Base-by-base conservation (phyloP, 306 rosid species). In the Amphicarpaea edgeworthii region DNA sequence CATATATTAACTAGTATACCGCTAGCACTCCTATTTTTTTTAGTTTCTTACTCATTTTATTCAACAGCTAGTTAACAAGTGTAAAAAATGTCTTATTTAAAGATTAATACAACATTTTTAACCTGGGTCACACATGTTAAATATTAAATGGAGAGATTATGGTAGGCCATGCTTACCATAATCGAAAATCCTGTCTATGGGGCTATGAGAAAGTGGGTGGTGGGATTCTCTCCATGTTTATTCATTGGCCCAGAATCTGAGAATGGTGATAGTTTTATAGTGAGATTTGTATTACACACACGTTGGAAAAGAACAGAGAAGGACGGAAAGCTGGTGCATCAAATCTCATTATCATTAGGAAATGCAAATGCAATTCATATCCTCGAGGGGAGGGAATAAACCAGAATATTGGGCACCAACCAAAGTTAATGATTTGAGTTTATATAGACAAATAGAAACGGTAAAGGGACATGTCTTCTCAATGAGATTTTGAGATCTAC, bases 331-430 rank as follows among this genome's bases (percentile, higher is more conserved):
- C 34, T 77, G 51, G 59, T 71, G 53, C 73, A 72, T 77, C 82
- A 65, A 63, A 70, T 82, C 79, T 71, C 60, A 68, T 24, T 75
- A 75, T 68, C 51, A 70, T 43, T 63, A 46, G 40, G 60, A 46
- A 76, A 71, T 76, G 81, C 69, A 81, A 45, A 49, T 81, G 67
- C 60, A 26, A 63, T 63, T 82, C 64, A 82, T 77, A 50, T 37
- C 66, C 49, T 42, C 58, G 14, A 17, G 11, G 64, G 50, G 85
- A 71, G 64, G 50, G 85, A 71, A 71, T 76, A 82, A 75, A 76
- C 70, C 70, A 68, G 85, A 72, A 71, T 70, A 77, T 64, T 10
- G n/a, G 10, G 47, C 73, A 61, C 32, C 54, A 60, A 61, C 32
- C 54, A 60, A 30, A 43, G 72, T 60, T 20, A 53, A 70, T 53